phyloP scores from a whole-genome alignment of 2,329 filamentous ascomycete species.

The Escovopsis weberi region DNA sequence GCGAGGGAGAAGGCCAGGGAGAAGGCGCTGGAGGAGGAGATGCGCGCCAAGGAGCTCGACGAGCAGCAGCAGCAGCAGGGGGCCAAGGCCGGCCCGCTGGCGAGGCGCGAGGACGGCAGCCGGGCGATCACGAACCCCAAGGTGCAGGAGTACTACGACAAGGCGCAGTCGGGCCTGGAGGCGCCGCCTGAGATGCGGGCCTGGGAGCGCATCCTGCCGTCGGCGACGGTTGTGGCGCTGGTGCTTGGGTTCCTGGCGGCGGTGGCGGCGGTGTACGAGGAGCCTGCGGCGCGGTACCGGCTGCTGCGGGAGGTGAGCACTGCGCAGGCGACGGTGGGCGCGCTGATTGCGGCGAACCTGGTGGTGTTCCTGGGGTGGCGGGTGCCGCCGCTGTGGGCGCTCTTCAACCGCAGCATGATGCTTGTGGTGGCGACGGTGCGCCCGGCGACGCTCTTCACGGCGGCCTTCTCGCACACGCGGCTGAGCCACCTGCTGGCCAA shows the following conservation, averaged over 20 bases:
- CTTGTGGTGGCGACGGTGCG: slow-evolving; percentile 49
- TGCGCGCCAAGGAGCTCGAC: slow-evolving; percentile 25
- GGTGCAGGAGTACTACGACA: slow-evolving; percentile 25
- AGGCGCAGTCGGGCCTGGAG: slow-evolving; percentile 34
- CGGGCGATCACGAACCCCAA: slow-evolving; percentile 24
- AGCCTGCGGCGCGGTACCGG: slow-evolving; percentile 35
- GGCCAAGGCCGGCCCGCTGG: slow-evolving; percentile 25
- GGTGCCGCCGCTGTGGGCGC: slow-evolving; percentile 47
- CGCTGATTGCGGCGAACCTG: slow-evolving; percentile 46
- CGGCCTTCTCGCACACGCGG: slow-evolving; percentile 54
- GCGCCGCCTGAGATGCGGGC: slow-evolving; percentile 34
- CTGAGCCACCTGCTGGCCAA: slow-evolving; percentile 48
- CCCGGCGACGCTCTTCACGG: slow-evolving; percentile 45
- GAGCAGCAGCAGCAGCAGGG: too few species aligned
- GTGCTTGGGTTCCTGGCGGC: slow-evolving; percentile 28
- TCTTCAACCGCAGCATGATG: slow-evolving; percentile 56
- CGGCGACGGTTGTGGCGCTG: slow-evolving; percentile 31
- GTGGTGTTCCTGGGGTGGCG: slow-evolving; percentile 45
- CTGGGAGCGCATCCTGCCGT: slow-evolving; percentile 41
- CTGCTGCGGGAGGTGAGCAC: slow-evolving; percentile 47
- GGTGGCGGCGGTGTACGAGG: slow-evolving; percentile 36
- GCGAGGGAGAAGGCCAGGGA: slow-evolving; percentile 34
- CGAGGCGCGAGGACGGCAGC: slow-evolving; percentile 23
- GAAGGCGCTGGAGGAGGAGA: slow-evolving; percentile 27
- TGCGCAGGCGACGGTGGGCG: slow-evolving; percentile 47